Evolutionary conservation across 768 basidiomycete species (phyloP).

Genomic region (Russula sp.): DNA sequence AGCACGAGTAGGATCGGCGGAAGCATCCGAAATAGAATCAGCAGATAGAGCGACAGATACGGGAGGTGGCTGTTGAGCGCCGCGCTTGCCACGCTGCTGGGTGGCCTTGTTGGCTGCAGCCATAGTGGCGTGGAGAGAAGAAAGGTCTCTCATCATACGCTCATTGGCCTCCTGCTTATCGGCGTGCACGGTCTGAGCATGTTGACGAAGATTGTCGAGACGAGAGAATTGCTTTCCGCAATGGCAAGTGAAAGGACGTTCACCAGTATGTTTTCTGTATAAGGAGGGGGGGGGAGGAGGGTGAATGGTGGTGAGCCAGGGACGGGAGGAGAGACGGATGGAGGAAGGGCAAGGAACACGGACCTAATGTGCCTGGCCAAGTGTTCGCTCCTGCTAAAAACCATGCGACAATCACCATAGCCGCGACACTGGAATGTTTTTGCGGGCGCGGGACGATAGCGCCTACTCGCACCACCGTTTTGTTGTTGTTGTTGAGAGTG

Average conservation of each 20-base stretch:
- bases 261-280: conserved; percentile 91
- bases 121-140: conserved; percentile 77
- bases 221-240: conserved; percentile 94
- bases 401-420: conserved; percentile 94
- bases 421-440: conserved; percentile 96
- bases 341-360: conserved; percentile 30
- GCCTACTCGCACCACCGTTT: conserved; percentile 40
- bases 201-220: conserved; percentile 94
- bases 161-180: conserved; percentile 88
- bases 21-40: conserved; percentile 17
- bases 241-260: conserved; percentile 93
- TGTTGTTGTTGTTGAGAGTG: conserved; percentile 15
- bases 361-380: conserved; percentile 93
- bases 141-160: conserved; percentile 86
- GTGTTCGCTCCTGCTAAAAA: conserved; percentile 93
- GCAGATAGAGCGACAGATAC: conserved; percentile 23
- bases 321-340: conserved; percentile 23
- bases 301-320: conserved; percentile 16
- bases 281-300: conserved; percentile 19
- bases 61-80: conserved; percentile 26
- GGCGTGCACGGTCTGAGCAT: conserved; percentile 95
- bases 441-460: conserved; percentile 77
- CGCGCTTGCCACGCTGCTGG: conserved; percentile 36
- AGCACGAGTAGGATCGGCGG: conserved; percentile 17
- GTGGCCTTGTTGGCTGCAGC: conserved; percentile 45